Conservation (phyloP, 768 basidiomycete genomes). For the Boletales sp. region DNA sequence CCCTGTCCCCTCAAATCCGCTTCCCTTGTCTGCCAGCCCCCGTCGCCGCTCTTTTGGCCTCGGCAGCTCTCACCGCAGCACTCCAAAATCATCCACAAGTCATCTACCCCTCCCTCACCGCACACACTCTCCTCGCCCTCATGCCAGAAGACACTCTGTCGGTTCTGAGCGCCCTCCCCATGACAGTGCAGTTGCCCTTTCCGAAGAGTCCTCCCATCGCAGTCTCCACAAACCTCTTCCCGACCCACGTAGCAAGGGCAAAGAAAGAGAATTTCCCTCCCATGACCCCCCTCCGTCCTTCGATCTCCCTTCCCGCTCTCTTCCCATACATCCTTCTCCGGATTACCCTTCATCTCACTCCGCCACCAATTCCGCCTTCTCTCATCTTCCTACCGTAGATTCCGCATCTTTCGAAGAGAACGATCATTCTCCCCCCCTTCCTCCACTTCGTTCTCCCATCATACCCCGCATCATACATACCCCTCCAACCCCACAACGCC, state of each 20-base stretch:
- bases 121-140: constrained; percentile 12
- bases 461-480: constrained; percentile 36
- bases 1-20: constrained; percentile 27
- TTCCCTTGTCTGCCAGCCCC: constrained; percentile 32
- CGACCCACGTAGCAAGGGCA: constrained; percentile 25
- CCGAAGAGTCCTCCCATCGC: constrained; percentile 21
- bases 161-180: constrained; percentile 30
- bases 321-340: constrained; percentile 16
- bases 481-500: constrained; percentile 34
- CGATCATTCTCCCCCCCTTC: constrained; percentile 26
- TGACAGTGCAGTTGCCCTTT: constrained; percentile 32
- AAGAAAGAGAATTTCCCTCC: constrained; percentile 17
- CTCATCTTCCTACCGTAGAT: constrained; percentile 24
- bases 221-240: constrained; percentile 12
- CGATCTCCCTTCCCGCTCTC: constrained; percentile 19
- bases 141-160: constrained; percentile 27
- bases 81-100: constrained; percentile 28
- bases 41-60: constrained; percentile 32
- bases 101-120: constrained; percentile 25
- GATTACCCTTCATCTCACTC: constrained; percentile 10
- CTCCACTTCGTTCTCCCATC: constrained; percentile 20
- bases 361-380: constrained; percentile 2
- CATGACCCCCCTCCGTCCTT: constrained; percentile 8
- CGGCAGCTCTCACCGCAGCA: constrained; percentile 22
- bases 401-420: constrained; percentile 24